A percentile compares a stretch with the other conserved stretches of the same genome.
These are phyloP conservation scores for Buxus sempervirens DNA, from an alignment of 164 flowering plant species.

Conservation along the genomic window DNA sequence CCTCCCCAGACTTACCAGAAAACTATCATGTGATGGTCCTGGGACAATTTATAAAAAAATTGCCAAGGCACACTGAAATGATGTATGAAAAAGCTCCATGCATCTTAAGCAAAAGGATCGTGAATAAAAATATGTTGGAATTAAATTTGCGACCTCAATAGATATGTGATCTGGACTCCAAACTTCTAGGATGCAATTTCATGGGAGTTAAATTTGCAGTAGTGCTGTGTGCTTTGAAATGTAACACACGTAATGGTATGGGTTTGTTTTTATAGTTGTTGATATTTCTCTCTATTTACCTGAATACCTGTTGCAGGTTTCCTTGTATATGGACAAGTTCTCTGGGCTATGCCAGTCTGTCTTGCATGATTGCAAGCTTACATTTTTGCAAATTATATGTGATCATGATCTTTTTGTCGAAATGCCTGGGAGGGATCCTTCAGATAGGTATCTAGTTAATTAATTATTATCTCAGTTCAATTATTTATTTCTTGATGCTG, in stretches of 20 bases:
- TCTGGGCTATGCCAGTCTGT: constrained; percentile 90
- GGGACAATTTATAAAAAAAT: no score
- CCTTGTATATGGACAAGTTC: constrained; percentile 95
- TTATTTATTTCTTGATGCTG: not conserved
- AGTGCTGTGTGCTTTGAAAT: no score
- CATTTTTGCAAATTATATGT: constrained; percentile 90
- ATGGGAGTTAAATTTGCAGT: not conserved
- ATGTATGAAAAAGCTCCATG: no score
- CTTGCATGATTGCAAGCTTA: constrained; percentile 98
- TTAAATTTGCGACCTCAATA: not conserved
- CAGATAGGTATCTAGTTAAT: constrained; percentile 71
- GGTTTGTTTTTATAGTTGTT: not conserved
- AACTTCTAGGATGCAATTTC: not conserved
- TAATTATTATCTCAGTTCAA: not conserved
- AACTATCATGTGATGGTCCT: no score
- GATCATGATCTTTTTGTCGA: constrained; percentile 99
- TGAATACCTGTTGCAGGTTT: constrained; percentile 53
- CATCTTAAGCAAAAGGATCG: no score
- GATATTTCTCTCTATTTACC: not conserved
- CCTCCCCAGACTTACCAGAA: no score
- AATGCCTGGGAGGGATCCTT: constrained; percentile 99
- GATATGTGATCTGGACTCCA: not conserved
- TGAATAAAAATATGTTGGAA: no score
- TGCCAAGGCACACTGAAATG: no score
- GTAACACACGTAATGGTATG: no score